These are phyloP conservation scores for Colletotrichum tofieldiae DNA, from an alignment of 2,329 filamentous ascomycete species.

Conservation along the genomic window DNA sequence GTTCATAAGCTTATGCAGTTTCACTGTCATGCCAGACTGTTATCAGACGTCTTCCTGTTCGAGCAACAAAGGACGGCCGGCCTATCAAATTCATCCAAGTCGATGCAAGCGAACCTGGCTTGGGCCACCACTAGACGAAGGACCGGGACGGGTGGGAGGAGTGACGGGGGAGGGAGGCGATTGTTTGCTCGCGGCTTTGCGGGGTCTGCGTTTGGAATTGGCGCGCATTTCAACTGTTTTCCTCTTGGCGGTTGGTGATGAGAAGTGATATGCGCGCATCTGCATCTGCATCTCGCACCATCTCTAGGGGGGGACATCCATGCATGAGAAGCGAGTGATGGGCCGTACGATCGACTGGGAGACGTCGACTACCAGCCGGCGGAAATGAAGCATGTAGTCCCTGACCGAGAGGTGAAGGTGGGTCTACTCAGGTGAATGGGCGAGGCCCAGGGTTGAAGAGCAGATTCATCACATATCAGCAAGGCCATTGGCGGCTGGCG, in stretches of 20 bases:
- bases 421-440: background rate
- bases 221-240: conserved; percentile 12
- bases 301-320: background rate
- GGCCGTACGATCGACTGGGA: conserved; percentile 21
- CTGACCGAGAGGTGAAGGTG: background rate
- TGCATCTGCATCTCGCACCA: conserved; percentile 30
- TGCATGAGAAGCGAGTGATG: conserved; percentile 6
- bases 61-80: background rate
- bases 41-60: background rate
- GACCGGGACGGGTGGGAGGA: conserved; percentile 28
- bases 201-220: background rate
- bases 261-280: conserved; percentile 8
- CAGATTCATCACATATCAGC: conserved; percentile 30
- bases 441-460: conserved; percentile 13
- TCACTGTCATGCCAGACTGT: background rate
- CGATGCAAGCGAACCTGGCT: background rate
- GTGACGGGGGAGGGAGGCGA: background rate
- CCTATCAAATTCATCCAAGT: background rate
- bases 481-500: conserved; percentile 33
- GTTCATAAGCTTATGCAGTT: background rate
- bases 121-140: background rate
- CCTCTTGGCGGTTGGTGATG: conserved; percentile 41
- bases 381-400: background rate
- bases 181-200: conserved; percentile 22
- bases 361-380: background rate